Conservation (phyloP, 495 filamentous ascomycete species). For the Staphylotrichum longicolle region DNA sequence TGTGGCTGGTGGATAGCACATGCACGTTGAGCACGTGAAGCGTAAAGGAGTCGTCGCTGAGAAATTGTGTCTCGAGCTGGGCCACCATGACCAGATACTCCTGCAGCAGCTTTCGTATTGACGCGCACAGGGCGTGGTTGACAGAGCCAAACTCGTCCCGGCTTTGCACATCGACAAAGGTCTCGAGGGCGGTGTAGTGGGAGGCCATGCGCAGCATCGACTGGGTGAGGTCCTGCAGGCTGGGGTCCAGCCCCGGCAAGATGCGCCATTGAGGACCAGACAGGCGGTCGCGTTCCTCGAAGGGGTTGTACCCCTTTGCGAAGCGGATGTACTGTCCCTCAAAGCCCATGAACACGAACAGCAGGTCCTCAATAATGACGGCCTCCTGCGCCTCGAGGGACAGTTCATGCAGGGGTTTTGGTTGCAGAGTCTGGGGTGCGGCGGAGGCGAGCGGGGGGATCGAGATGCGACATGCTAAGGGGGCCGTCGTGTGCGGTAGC, state of each 20-base stretch:
- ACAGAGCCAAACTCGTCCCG: constrained; percentile 93
- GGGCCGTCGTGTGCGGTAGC: constrained; percentile 81
- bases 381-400: constrained; percentile 78
- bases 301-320: constrained; percentile 72
- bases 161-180: constrained; percentile 91
- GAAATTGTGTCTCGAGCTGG: constrained; percentile 86
- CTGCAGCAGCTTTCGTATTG: constrained; percentile 84
- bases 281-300: constrained; percentile 79
- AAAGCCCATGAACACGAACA: constrained; percentile 98
- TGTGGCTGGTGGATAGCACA: constrained; percentile 81
- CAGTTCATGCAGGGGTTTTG: constrained; percentile 67
- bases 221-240: constrained; percentile 77
- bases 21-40: constrained; percentile 90
- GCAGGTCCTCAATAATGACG: constrained; percentile 80
- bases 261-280: constrained; percentile 78
- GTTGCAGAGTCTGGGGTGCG: constrained; percentile 68
- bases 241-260: constrained; percentile 81
- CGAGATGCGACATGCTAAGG: constrained; percentile 81
- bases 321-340: constrained; percentile 97
- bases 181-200: constrained; percentile 84
- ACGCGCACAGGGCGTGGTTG: constrained; percentile 91
- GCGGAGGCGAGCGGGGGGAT: constrained; percentile 73
- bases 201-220: constrained; percentile 95
- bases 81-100: constrained; percentile 91
- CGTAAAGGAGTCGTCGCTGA: constrained; percentile 84